Conservation (phyloP, 495 filamentous ascomycete genomes). For the Hypoxylon subgilvum region DNA sequence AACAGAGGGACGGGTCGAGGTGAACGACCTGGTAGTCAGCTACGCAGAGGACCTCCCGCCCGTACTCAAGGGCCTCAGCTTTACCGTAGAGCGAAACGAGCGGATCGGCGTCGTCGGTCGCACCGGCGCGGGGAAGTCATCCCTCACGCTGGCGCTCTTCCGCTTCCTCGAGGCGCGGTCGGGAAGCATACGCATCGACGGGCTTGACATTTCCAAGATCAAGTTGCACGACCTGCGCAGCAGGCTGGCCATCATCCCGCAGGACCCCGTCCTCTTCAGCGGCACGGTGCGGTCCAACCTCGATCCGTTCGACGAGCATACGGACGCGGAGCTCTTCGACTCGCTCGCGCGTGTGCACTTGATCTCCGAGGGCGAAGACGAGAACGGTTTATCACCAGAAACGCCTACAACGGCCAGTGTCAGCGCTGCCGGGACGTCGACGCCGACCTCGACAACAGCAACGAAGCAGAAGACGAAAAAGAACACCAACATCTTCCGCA, state of each 20-base stretch:
- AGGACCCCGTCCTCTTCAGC: constrained; percentile 86
- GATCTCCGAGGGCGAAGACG: constrained; percentile 48
- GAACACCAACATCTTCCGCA: constrained; percentile 68
- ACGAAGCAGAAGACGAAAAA: constrained; percentile 25
- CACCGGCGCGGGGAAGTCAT: constrained; percentile 88
- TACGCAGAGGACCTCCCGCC: constrained; percentile 80
- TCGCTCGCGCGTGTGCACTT: constrained; percentile 80
- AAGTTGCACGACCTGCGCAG: constrained; percentile 74
- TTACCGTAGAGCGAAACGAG: constrained; percentile 73
- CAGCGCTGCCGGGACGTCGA: constrained; percentile 25
- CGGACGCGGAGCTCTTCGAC: constrained; percentile 72
- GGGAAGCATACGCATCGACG: constrained; percentile 76
- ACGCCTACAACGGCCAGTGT: constrained; percentile 24
- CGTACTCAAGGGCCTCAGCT: constrained; percentile 75
- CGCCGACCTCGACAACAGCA: constrained; percentile 27
- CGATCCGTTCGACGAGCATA: constrained; percentile 77
- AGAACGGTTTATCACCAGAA: too few species aligned
- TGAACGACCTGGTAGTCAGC: constrained; percentile 72
- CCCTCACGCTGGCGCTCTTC: constrained; percentile 80
- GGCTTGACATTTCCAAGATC: constrained; percentile 76
- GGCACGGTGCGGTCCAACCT: constrained; percentile 84
- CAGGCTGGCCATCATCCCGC: constrained; percentile 81
- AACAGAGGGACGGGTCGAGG: constrained; percentile 73
- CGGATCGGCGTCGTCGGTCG: constrained; percentile 83
- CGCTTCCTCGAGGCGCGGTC: constrained; percentile 78